These are phyloP conservation scores for Aspergillus glaucus DNA, from an alignment of 2,329 filamentous ascomycete species.

Conservation along the genomic window DNA sequence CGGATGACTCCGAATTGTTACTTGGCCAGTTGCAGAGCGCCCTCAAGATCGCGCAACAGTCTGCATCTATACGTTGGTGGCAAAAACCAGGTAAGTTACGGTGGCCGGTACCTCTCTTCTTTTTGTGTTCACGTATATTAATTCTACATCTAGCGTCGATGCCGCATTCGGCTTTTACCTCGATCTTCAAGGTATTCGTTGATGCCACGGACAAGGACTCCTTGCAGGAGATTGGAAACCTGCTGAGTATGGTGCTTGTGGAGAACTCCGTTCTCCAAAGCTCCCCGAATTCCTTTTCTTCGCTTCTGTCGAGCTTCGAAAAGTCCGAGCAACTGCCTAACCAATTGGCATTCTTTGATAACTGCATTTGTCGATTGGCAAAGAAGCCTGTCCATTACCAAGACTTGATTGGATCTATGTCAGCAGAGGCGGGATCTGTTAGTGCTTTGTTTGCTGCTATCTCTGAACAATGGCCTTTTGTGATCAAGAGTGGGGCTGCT, in stretches of 20 bases:
- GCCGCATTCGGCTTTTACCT: slow-evolving; percentile 37
- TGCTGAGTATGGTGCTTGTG: slow-evolving; percentile 30
- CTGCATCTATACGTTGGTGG: slow-evolving; percentile 87
- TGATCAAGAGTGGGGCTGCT: slow-evolving; percentile 47
- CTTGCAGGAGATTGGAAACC: slow-evolving; percentile 25
- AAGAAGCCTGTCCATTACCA: slow-evolving; percentile 77
- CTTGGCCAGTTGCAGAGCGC: slow-evolving; percentile 74
- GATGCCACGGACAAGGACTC: slow-evolving; percentile 24
- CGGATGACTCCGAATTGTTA: slow-evolving; percentile 51
- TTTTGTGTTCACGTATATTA: slow-evolving; percentile 1
- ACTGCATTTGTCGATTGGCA: slow-evolving; percentile 70
- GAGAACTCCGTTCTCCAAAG: slow-evolving; percentile 33
- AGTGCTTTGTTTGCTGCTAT: slow-evolving; percentile 66
- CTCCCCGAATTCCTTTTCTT: slow-evolving; percentile 28
- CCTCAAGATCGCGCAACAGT: slow-evolving; percentile 71
- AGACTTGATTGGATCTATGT: slow-evolving; percentile 40
- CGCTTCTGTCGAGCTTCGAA: slow-evolving; percentile 34
- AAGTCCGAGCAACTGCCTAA: slow-evolving; percentile 23
- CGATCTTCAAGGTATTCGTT: slow-evolving; percentile 34
- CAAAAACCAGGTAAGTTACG: slow-evolving; percentile 53
- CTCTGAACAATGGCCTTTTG: slow-evolving; percentile 71
- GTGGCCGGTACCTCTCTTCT: neutral
- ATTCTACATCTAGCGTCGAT: slow-evolving; percentile 24
- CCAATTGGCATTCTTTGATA: slow-evolving; percentile 70
- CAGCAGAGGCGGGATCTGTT: slow-evolving; percentile 32